Base-by-base conservation (phyloP, 2,329 filamentous ascomycete species). In the Cladosporium sp. region DNA sequence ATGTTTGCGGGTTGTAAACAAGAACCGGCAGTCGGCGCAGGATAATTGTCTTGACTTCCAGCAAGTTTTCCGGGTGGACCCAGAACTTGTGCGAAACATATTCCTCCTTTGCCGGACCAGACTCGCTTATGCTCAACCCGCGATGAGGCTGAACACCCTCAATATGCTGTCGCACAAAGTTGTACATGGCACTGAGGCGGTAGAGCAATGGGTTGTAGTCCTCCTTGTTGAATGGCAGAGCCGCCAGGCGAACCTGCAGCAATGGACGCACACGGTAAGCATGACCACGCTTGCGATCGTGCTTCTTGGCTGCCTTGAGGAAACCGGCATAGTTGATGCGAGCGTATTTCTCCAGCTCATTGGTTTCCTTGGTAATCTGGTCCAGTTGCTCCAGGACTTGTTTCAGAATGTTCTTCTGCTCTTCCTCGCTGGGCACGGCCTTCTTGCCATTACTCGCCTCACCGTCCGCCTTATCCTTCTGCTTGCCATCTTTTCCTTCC, bases 281-380 rank as follows among this genome's bases (percentile, higher is more conserved):
- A 57, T 83, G 79, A 50, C 91, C 91, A 58, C 92, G 81, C 73
- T 92, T 94, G 58, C 93, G 87, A 71, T 98, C 93, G 71, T 98
- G 93, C 74, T 98, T 98, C 82, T 98, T 98, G 50, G 90, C 90
- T 41, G 95, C 95, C 77, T 98, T 98, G 65, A 96, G 79, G 71
- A 97, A 95, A 41, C 90, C 93, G 5, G 93, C 95, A 70, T 96
- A 98, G 73, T 98, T 98, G 73, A 96, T 85, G 57, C 85, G 87
- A 69, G 89, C 93, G 72, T 93, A 98, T 69, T 88, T 93, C 72
- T 95, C 93, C 59, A 98, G 79, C 74, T 95, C 88, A 67, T 86
- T 92, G 63, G 94, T 84, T 70, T 96, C 89, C 66, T 88, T 88
- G 29, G 88, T 93, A 69, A 97, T 93, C 48, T 73, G 72, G 68